Percentiles rank a stretch among this genome's conserved stretches.
Evolutionary conservation across 352 stramenopile species (phyloP).

Genomic region (Lagenidium sp.): DNA sequence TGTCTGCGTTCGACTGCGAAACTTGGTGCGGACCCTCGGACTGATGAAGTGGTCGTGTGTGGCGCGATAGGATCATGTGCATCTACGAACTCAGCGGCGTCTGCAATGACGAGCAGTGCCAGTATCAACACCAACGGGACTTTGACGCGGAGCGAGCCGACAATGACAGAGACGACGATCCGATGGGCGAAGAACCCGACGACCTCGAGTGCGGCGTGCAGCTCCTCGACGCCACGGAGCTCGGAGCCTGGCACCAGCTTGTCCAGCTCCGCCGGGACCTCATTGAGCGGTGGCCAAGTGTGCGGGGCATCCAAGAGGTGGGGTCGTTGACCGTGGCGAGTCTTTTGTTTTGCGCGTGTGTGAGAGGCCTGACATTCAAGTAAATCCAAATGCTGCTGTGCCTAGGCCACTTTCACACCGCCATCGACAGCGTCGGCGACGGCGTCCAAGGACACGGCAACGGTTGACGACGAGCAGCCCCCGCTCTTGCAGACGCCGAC

Average conservation of each 20-base stretch:
- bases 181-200: neutral
- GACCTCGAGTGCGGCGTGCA: neutral
- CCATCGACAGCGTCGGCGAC: no score
- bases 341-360: no score
- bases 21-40: no score
- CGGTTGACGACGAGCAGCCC: no score
- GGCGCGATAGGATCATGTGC: conserved; percentile 58
- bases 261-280: conserved; percentile 15
- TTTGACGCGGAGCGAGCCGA: conserved; percentile 13
- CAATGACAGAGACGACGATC: neutral
- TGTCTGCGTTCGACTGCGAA: neutral
- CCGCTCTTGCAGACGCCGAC: no score
- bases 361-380: no score
- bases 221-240: neutral
- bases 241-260: conserved; percentile 10
- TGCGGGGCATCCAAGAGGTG: conserved; percentile 3
- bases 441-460: no score
- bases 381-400: no score
- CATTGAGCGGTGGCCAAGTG: conserved; percentile 2
- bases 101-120: conserved; percentile 67
- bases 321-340: no score
- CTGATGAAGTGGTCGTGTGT: no score
- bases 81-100: conserved; percentile 65
- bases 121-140: conserved; percentile 55
- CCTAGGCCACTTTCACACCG: no score